Evolutionary conservation across 2,329 filamentous ascomycete genomes (phyloP).

Genomic region (Neoscytalidium dimidiatum): DNA sequence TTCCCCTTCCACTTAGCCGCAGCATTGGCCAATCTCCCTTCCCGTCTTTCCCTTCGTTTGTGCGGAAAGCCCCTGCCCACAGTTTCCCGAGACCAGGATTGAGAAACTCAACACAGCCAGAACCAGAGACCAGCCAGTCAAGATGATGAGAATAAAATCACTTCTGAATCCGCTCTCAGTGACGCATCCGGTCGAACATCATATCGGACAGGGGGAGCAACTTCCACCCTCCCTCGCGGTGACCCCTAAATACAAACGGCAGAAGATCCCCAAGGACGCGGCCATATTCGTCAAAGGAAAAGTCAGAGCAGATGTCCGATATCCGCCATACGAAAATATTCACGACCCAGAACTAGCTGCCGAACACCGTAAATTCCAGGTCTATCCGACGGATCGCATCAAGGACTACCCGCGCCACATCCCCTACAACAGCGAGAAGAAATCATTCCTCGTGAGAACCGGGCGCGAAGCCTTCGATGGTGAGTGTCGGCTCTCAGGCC

Average conservation of each 20-base stretch:
- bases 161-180: constrained; percentile 41
- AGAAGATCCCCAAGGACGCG: constrained; percentile 67
- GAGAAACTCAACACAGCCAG: neutral
- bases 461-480: constrained; percentile 87
- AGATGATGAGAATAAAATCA: constrained; percentile 43
- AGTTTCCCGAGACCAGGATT: neutral
- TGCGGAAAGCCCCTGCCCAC: neutral
- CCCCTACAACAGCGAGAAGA: constrained; percentile 94
- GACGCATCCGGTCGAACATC: constrained; percentile 20
- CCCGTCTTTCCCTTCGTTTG: neutral
- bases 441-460: constrained; percentile 82
- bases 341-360: constrained; percentile 56
- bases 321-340: constrained; percentile 67
- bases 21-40: neutral
- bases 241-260: constrained; percentile 33
- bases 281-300: constrained; percentile 63
- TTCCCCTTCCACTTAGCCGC: neutral
- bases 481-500: no score
- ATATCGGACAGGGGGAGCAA: neutral
- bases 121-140: neutral
- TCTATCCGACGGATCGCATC: constrained; percentile 67
- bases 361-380: constrained; percentile 63
- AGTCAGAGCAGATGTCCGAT: constrained; percentile 69
- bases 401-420: constrained; percentile 64
- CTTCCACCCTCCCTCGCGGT: constrained; percentile 21